Evolutionary conservation across 2,329 filamentous ascomycete genomes (phyloP).

Genomic region (Aspergillus hortae): DNA sequence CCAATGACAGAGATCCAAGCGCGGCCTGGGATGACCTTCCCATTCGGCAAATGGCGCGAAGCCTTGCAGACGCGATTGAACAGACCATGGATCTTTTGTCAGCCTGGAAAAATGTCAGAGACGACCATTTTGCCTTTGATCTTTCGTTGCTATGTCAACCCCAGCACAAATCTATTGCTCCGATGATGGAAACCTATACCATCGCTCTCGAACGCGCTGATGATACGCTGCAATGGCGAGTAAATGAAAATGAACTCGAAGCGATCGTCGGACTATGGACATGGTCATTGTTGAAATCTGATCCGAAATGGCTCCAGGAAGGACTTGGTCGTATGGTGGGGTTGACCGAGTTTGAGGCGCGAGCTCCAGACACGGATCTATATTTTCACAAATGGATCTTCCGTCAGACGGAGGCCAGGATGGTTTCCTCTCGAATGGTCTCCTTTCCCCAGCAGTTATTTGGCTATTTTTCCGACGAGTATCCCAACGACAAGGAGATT

Average conservation of each 20-base stretch:
- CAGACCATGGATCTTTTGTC: conserved; percentile 27
- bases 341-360: conserved; percentile 16
- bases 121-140: conserved; percentile 13
- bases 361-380: conserved; percentile 18
- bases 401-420: conserved; percentile 19
- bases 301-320: conserved; percentile 12
- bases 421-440: conserved; percentile 17
- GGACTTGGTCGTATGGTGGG: conserved; percentile 22
- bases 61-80: conserved; percentile 23
- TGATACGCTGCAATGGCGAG: conserved; percentile 23
- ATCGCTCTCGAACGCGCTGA: conserved; percentile 17
- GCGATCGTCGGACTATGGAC: conserved; percentile 31
- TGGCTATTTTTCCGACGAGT: conserved; percentile 10
- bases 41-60: conserved; percentile 20
- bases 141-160: conserved; percentile 17
- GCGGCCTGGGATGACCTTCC: conserved; percentile 26
- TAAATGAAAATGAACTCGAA: conserved; percentile 25
- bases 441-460: conserved; percentile 19
- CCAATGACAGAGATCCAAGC: conserved; percentile 1
- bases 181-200: conserved; percentile 10
- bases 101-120: conserved; percentile 15
- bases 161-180: neutral
- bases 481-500: conserved; percentile 13
- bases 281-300: conserved; percentile 26
- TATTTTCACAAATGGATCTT: conserved; percentile 33